Conservation (phyloP, 805 yeast genomes). For the Candida lessepsii region DNA sequence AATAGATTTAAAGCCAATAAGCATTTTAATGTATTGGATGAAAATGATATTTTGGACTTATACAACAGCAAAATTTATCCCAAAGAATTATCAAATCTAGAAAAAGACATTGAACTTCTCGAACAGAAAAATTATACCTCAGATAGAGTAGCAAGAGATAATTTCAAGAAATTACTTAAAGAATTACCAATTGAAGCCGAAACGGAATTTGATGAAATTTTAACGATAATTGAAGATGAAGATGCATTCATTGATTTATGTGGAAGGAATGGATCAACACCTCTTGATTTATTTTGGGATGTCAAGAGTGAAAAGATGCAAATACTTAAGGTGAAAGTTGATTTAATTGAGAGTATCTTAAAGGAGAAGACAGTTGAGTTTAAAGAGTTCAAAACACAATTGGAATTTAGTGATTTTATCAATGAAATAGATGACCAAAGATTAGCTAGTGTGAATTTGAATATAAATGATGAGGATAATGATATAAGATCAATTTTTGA, state of each 20-base stretch:
- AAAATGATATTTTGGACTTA: conserved; percentile 58
- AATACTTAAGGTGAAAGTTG: conserved; percentile 55
- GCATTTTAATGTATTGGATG: conserved; percentile 50
- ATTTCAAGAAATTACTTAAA: conserved; percentile 48
- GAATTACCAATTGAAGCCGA: conserved; percentile 47
- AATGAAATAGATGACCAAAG: conserved; percentile 28
- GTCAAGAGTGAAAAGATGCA: conserved; percentile 60
- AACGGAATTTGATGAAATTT: conserved; percentile 58
- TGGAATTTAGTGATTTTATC: conserved; percentile 11
- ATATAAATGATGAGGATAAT: conserved; percentile 16
- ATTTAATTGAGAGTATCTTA: conserved; percentile 53
- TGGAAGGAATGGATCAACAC: conserved; percentile 76
- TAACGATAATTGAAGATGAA: conserved; percentile 51
- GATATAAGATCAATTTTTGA: conserved; percentile 30
- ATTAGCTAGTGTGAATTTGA: conserved; percentile 22
- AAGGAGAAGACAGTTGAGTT: conserved; percentile 12
- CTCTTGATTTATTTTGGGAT: conserved; percentile 77
- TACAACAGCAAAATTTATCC: conserved; percentile 44
- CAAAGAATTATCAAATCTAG: conserved; percentile 19
- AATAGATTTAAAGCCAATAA: conserved; percentile 57
- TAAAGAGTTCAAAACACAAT: conserved; percentile 16
- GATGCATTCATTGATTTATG: conserved; percentile 57
- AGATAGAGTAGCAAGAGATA: conserved; percentile 68
- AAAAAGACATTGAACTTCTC: conserved; percentile 19
- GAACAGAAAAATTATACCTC: conserved; percentile 45